These are phyloP conservation scores for Colletotrichum lindemuthianum DNA, from an alignment of 2,329 filamentous ascomycete species.

Conservation along the genomic window DNA sequence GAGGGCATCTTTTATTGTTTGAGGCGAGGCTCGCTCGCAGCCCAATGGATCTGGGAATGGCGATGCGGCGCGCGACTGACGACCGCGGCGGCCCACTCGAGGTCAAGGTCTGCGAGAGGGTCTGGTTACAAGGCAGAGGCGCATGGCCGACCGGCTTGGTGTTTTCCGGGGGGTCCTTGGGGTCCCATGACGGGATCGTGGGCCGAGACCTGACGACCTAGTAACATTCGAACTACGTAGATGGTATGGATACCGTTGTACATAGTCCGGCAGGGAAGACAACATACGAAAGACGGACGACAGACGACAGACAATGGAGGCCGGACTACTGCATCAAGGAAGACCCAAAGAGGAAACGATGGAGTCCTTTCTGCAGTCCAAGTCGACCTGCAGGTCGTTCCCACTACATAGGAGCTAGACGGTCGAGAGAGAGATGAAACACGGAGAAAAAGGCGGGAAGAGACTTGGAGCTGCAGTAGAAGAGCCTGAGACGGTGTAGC, in stretches of 20 bases:
- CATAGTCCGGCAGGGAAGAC: not conserved
- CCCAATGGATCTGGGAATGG: constrained; percentile 36
- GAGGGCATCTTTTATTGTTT: constrained; percentile 36
- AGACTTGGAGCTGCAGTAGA: not conserved
- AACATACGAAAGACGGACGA: constrained; percentile 12
- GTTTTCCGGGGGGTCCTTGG: constrained; percentile 20
- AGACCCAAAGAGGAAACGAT: not conserved
- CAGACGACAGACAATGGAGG: constrained; percentile 7
- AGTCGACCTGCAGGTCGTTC: too few species aligned
- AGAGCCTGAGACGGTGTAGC: not conserved
- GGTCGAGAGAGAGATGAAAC: not conserved
- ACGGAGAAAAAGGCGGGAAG: not conserved
- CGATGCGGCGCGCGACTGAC: constrained; percentile 37
- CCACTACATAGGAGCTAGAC: too few species aligned
- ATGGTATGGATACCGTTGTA: not conserved
- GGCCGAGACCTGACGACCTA: constrained; percentile 12
- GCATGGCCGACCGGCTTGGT: constrained; percentile 26
- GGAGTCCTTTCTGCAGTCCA: not conserved
- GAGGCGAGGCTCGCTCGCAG: constrained; percentile 28
- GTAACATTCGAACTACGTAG: constrained; percentile 4
- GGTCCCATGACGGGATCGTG: constrained; percentile 26
- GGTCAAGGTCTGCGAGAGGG: constrained; percentile 11
- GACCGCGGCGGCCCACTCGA: constrained; percentile 5
- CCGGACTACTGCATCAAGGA: constrained; percentile 11
- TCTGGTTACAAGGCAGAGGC: constrained; percentile 29